Base-by-base conservation (phyloP, 768 basidiomycete genomes). In the Boletus patriciae region DNA sequence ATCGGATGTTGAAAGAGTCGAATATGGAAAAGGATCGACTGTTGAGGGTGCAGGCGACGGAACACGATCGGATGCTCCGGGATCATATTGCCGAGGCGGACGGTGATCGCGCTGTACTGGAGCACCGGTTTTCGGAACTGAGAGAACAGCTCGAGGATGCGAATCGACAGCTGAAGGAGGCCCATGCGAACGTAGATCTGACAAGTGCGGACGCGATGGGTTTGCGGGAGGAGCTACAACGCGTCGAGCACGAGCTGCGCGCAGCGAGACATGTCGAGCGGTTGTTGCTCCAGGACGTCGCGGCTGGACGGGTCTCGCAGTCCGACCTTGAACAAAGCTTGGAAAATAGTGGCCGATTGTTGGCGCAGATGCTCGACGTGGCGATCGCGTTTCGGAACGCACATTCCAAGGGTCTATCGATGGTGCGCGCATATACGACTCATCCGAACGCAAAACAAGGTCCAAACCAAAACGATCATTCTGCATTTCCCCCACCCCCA, bases 71-170 rank as follows among this genome's bases (percentile, higher is more conserved):
- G 34, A 71, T 79, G 43, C 84, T 97, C 59, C 83, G 92, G 2
- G 94, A 97, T 68, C 90, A 94, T 64, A 87, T 90, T 52, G 90
- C 90, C 3, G 95, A 98, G 71, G 91, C 94, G 15, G 93, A 97
- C 65, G 91, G 94, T 1, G 94, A 98, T 70, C 83, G 93, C 9
- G 94, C 94, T 0, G 92, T 96, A 15, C 77, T 97, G 45, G 94
- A 97, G 72, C 86, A 94, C 48, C 90, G 94, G 70, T 87, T 90
- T 68, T 84, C 82, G 40, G 90, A 91, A 67, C 74, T 91, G 37
- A 80, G 82, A 61, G 83, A 83, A 1, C 77, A 79, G 9, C 73
- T 87, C 48, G 89, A 88, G 53, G 77, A 80, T 55, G 76, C 79
- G 15, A 81, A 84, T 51, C 79, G 80, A 11, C 82, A 88, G 61